phyloP scores from a whole-genome alignment of 2,329 filamentous ascomycete genomes.

The Diaporthe destruens region DNA sequence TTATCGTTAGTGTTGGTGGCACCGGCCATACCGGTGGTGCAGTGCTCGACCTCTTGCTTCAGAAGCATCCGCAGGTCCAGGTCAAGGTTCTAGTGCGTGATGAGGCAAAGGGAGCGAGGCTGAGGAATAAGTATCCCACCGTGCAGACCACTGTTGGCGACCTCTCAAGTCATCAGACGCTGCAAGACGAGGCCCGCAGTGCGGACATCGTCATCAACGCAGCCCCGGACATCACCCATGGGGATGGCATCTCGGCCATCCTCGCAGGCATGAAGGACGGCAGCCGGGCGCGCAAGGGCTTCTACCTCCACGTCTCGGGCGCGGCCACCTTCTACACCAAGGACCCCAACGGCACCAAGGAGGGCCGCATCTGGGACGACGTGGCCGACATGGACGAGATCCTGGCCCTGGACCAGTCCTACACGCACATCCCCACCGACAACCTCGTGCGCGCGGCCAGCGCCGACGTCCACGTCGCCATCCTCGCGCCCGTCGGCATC shows the following conservation, averaged over 20 bases:
- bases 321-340: slow-evolving; percentile 41
- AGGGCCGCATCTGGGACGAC: slow-evolving; percentile 42
- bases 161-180: slow-evolving; percentile 17
- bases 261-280: slow-evolving; percentile 33
- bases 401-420: slow-evolving; percentile 24
- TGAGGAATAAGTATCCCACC: slow-evolving; percentile 38
- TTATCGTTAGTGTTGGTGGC: slow-evolving; percentile 15
- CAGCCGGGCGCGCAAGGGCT: slow-evolving; percentile 29
- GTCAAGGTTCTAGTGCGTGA: slow-evolving; percentile 38
- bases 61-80: slow-evolving; percentile 11
- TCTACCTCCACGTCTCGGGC: slow-evolving; percentile 43
- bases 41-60: slow-evolving; percentile 5
- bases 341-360: slow-evolving; percentile 32
- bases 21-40: slow-evolving; percentile 31
- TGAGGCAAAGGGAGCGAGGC: slow-evolving; percentile 27
- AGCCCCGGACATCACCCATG: slow-evolving; percentile 41
- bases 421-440: slow-evolving; percentile 41
- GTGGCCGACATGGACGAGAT: slow-evolving; percentile 41
- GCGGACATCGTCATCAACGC: slow-evolving; percentile 42
- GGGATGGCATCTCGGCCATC: slow-evolving; percentile 39
- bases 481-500: slow-evolving; percentile 37
- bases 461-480: slow-evolving; percentile 41
- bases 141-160: slow-evolving; percentile 39
- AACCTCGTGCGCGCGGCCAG: slow-evolving; percentile 37
- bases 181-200: slow-evolving; percentile 23